These are phyloP conservation scores for Aspergillus olivimuriae DNA, from an alignment of 495 filamentous ascomycete genomes.

Conservation along the genomic window DNA sequence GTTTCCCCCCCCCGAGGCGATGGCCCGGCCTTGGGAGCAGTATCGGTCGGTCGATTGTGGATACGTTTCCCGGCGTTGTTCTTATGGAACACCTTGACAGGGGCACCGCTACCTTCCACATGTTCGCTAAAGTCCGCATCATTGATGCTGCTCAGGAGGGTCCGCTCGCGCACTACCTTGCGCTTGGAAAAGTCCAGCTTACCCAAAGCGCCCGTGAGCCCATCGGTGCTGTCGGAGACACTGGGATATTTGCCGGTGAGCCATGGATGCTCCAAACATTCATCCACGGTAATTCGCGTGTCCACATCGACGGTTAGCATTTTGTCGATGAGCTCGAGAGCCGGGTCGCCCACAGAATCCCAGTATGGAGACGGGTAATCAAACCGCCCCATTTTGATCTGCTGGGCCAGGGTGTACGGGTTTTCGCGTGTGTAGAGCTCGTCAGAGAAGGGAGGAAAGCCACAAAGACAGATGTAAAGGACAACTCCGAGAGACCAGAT, in stretches of 20 bases:
- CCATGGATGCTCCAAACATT: constrained; percentile 92
- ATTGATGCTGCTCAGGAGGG: constrained; percentile 76
- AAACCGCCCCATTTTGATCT: constrained; percentile 83
- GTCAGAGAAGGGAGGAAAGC: constrained; percentile 95
- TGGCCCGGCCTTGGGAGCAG: constrained; percentile 36
- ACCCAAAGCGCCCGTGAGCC: constrained; percentile 74
- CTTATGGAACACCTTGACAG: constrained; percentile 73
- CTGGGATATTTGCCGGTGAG: constrained; percentile 46
- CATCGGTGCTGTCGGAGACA: constrained; percentile 83
- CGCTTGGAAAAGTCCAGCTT: constrained; percentile 79
- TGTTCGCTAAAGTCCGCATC: constrained; percentile 63
- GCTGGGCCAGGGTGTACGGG: constrained; percentile 80
- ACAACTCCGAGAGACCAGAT: constrained; percentile 97
- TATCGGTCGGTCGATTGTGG: constrained; percentile 31
- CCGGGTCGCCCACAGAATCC: constrained; percentile 86
- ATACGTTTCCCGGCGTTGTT: constrained; percentile 52
- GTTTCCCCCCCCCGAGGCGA: constrained; percentile 58
- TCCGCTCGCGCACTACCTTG: constrained; percentile 74
- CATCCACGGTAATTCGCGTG: constrained; percentile 77
- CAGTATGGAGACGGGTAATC: constrained; percentile 98
- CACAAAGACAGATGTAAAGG: constrained; percentile 98
- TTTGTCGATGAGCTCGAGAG: constrained; percentile 86
- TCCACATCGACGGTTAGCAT: constrained; percentile 89
- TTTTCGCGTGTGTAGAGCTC: constrained; percentile 73
- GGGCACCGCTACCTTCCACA: constrained; percentile 46